These are phyloP conservation scores for Aureobasidium sp. DNA, from an alignment of 2,329 filamentous ascomycete genomes.

Conservation along the genomic window DNA sequence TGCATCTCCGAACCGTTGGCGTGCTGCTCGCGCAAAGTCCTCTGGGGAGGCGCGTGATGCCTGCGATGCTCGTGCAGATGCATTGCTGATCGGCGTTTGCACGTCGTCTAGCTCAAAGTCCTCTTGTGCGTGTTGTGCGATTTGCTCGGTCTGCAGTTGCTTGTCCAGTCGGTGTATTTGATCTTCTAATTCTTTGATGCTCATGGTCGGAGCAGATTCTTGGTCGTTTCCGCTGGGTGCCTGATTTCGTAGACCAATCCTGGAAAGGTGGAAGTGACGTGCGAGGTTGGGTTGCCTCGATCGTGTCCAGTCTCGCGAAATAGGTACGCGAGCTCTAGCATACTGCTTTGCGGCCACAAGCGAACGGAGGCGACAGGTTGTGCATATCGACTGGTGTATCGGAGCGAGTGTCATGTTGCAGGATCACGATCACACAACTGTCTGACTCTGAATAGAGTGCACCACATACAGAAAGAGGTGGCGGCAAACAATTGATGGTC, in stretches of 20 bases:
- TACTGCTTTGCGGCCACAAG: slow-evolving; percentile 16
- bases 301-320: slow-evolving; percentile 6
- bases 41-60: slow-evolving; percentile 34
- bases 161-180: not conserved
- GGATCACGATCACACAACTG: not conserved
- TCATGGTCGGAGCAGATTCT: not conserved
- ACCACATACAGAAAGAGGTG: not conserved
- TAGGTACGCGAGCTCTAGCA: slow-evolving; percentile 10
- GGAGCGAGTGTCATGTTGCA: not conserved
- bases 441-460: not conserved
- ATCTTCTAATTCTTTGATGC: not conserved
- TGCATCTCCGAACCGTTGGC: slow-evolving; percentile 68
- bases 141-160: not conserved
- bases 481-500: slow-evolving; percentile 16
- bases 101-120: slow-evolving; percentile 4
- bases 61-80: slow-evolving; percentile 32
- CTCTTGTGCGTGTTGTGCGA: not conserved
- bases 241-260: not conserved
- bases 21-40: slow-evolving; percentile 60
- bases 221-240: not conserved
- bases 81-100: not conserved
- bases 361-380: slow-evolving; percentile 13
- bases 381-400: slow-evolving; percentile 15
- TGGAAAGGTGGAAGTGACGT: not conserved
- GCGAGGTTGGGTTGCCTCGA: not conserved